Base-by-base conservation (phyloP, 331 rosid species). In the Malus hybrid region DNA sequence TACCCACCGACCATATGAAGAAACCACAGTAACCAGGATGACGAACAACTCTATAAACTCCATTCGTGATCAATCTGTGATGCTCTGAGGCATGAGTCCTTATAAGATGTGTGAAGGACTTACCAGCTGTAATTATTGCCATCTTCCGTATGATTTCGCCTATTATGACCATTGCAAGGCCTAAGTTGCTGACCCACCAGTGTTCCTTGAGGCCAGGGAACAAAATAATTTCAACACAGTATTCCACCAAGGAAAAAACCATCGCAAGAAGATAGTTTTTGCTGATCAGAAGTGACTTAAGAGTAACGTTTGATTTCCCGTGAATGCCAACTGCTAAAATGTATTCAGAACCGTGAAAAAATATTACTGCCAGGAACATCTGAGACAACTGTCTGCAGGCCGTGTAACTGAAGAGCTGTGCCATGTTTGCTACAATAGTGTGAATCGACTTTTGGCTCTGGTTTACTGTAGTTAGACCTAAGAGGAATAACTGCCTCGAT, bases 11-110 rank as follows among this genome's bases (percentile, higher is more conserved):
- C 98, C 98, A 93, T 65, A 91, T 64, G 69, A 93, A 60, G 85
- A 93, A 93, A 67, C 98, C 97, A n/a, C 83, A 75, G 81, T 93
- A 93, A 27, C 98, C 86, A 1, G 98, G 98, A 87, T 93, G 98
- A 31, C 97, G 97, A 8, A 90, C 48, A 70, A 71, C 80, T 54
- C 88, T 71, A 75, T 91, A 93, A 71, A 93, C 67, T 78, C 98
- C 98, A 77, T 85, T 80, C 16, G 93, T 91, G 60, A 91, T 54
- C 81, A 91, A 60, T 16, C 71, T 72, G 85, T 93, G 98, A 67
- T 68, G 77, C 50, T 92, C 96, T 3, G 81, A 90, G 15, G 24
- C 85, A 79, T 65, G 33, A 73, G 74, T 73, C 85, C 83, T 85
- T 54, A 94, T 94, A 52, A 88, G 81, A 85, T 94, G 99, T 22